Conservation (phyloP, 1,284 basidiomycete genomes). For the Ganoderma boninense region DNA sequence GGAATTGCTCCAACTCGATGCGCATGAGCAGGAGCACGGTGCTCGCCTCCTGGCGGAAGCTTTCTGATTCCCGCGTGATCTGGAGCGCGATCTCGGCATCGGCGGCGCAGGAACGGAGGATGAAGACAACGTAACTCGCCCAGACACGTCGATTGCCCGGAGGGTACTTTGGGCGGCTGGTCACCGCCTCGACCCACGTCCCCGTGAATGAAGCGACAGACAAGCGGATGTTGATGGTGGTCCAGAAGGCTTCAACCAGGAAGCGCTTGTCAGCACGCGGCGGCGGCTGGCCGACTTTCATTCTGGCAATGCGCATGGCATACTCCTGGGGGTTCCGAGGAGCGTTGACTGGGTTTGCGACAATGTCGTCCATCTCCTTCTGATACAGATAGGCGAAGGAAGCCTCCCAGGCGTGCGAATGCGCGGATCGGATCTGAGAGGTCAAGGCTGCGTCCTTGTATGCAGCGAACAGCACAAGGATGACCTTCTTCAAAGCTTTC, state of each 20-base stretch:
- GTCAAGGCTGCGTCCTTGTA: conserved; percentile 49
- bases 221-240: conserved; percentile 54
- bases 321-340: conserved; percentile 51
- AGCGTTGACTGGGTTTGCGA: conserved; percentile 44
- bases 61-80: conserved; percentile 47
- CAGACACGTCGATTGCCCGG: conserved; percentile 40
- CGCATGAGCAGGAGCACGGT: conserved; percentile 47
- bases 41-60: conserved; percentile 45
- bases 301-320: conserved; percentile 55
- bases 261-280: conserved; percentile 64
- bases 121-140: conserved; percentile 49
- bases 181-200: conserved; percentile 27
- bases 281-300: conserved; percentile 59
- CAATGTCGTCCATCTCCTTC: conserved; percentile 51
- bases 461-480: conserved; percentile 41
- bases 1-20: conserved; percentile 47
- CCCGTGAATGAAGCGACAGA: conserved; percentile 47
- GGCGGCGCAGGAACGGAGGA: conserved; percentile 49
- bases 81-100: conserved; percentile 53
- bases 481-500: conserved; percentile 47
- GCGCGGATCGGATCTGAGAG: conserved; percentile 54
- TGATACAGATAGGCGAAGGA: conserved; percentile 58
- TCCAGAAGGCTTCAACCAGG: conserved; percentile 61
- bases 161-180: conserved; percentile 33
- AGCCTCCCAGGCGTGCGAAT: conserved; percentile 60